Evolutionary conservation across 345 rosid species (phyloP).

Genomic region (Salix arbutifolia): DNA sequence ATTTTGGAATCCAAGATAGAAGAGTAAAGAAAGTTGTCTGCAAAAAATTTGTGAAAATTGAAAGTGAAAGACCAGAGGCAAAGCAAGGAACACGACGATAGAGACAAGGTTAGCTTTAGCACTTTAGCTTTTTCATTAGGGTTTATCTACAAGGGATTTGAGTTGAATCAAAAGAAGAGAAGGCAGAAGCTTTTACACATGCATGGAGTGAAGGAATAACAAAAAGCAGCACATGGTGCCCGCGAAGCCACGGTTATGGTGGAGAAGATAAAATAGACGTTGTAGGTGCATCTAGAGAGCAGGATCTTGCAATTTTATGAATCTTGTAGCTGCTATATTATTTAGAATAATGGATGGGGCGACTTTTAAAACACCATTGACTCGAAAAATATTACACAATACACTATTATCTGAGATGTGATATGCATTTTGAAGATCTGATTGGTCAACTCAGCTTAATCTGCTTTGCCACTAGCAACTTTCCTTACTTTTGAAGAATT

Average conservation of each 20-base stretch:
- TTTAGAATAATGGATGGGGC: not conserved
- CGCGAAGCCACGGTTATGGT: not conserved
- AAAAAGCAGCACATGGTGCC: conserved; percentile 27
- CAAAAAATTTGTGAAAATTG: conserved; percentile 10
- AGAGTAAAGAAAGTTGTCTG: conserved; percentile 21
- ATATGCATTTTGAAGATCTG: not conserved
- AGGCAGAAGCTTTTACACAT: conserved; percentile 18
- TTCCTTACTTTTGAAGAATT: not conserved
- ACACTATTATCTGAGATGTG: not conserved
- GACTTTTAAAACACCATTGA: not conserved
- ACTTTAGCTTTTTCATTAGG: conserved; percentile 24
- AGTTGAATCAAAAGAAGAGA: conserved; percentile 34
- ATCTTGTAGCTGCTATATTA: not conserved
- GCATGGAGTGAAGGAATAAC: conserved; percentile 25
- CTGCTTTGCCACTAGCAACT: not conserved
- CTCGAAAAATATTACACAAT: not conserved
- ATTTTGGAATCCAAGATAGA: conserved; percentile 21
- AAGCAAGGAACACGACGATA: conserved; percentile 49
- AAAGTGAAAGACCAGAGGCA: conserved; percentile 40
- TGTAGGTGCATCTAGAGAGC: not conserved
- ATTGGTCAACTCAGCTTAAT: not conserved
- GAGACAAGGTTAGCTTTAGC: conserved; percentile 43
- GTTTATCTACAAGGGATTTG: conserved; percentile 26
- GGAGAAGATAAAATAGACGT: not conserved
- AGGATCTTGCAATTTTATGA: not conserved